These are phyloP conservation scores for Sporisorium iseilematis-ciliati DNA, from an alignment of 1,284 basidiomycete species.

Conservation along the genomic window DNA sequence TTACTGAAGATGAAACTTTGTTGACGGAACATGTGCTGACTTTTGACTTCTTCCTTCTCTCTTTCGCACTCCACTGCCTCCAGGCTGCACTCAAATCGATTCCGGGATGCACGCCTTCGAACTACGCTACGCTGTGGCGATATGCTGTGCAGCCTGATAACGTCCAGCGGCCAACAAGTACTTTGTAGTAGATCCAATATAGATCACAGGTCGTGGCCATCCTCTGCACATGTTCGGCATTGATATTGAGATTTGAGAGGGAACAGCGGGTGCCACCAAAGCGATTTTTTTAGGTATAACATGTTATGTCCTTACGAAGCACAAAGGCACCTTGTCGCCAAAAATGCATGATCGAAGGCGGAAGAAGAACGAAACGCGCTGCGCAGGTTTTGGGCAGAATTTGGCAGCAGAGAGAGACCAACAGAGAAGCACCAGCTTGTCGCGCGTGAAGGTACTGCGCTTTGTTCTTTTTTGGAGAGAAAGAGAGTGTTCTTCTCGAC, in stretches of 20 bases:
- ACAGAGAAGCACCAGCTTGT: slow-evolving; percentile 3
- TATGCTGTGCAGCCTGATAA: slow-evolving; percentile 28
- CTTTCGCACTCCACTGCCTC: not conserved
- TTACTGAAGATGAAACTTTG: not conserved
- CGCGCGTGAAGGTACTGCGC: slow-evolving; percentile 1
- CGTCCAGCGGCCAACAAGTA: not conserved
- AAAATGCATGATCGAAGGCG: slow-evolving; percentile 37
- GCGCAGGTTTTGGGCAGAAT: slow-evolving; percentile 6
- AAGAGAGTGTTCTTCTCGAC: slow-evolving; percentile 12
- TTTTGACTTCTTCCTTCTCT: not conserved
- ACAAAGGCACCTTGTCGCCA: not conserved
- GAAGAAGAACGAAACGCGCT: slow-evolving; percentile 46
- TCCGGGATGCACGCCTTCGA: slow-evolving; percentile 54
- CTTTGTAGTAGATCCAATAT: not conserved
- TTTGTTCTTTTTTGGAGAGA: slow-evolving; percentile 8
- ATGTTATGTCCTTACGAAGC: not conserved
- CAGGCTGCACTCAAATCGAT: slow-evolving; percentile 58
- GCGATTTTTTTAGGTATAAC: not conserved
- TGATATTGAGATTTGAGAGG: not conserved
- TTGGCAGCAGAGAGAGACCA: not conserved
- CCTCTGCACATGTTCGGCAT: not conserved
- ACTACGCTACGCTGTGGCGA: slow-evolving; percentile 58
- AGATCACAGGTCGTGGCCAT: no score
- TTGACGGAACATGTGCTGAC: not conserved
- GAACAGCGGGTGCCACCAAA: not conserved